Evolutionary conservation across 176 grass and related monocot genomes (phyloP), one percentile per base, ranked within the genome.

Genomic region (Musa beccarii): DNA sequence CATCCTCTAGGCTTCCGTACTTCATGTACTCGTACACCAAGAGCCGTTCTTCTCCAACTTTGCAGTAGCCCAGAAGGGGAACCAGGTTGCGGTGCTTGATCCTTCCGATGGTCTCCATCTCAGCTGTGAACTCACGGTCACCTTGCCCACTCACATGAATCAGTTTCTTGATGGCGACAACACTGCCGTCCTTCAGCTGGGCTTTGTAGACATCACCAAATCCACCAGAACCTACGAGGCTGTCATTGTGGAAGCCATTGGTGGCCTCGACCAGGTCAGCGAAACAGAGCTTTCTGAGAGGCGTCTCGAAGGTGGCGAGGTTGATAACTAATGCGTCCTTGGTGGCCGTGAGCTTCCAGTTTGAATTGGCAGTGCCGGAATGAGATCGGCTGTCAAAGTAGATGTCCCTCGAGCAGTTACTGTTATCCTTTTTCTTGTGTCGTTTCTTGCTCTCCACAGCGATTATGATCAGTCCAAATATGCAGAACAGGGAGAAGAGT

Each of bases 11-110:
- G 49, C 79, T 80, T 1, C 79, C 79, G 34, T 73, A 80, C 57
- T 80, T 80, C 79, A 80, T 80, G 57, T 80, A 80, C 12, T 80
- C 69, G 14, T 80, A 80, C 9, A 80, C 79, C 43, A 80, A 53
- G 19, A 80, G 54, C 9, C 79, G 54, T 12, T 80, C 79, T 19
- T 80, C 79, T 52, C 68, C 69, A 28, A 80, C 79, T 28, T 73
- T 80, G 69, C 79, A 80, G 79, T 80, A 80, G 23, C 79, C 79
- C 49, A 73, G 63, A 43, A 80, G 50, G 49, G 79, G 69, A 19
- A 80, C 79, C n/a, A 80, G 57, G 55, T 80, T 80, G 14, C 79
- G 79, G 54, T 80, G 79, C 69, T 80, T 80, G 69, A 80, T 73
- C 79, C 64, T 80, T 64, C 79, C 79, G 12, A 80, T 80, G 28